Conservation (phyloP, 768 basidiomycete genomes). For the Amanita rimosa region DNA sequence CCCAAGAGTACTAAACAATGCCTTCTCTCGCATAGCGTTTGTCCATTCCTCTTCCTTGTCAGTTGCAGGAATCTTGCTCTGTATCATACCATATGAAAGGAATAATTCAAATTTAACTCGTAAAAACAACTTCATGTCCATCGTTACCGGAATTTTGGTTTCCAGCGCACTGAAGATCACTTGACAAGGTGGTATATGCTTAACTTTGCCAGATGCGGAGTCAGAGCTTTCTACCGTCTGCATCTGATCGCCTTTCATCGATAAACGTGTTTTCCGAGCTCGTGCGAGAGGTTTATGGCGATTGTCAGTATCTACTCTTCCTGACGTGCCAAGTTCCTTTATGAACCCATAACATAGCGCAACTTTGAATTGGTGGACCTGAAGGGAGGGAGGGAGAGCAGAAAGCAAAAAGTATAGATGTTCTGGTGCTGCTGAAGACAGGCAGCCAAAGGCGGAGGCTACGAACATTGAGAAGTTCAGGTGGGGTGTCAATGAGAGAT, state of each 20-base stretch:
- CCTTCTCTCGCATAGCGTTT: conserved; percentile 14
- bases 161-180: neutral
- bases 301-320: neutral
- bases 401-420: conserved; percentile 24
- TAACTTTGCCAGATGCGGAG: neutral
- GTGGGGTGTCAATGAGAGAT: conserved; percentile 21
- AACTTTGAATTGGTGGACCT: conserved; percentile 29
- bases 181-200: conserved; percentile 1
- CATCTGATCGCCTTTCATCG: neutral
- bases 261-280: conserved; percentile 1
- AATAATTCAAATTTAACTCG: conserved; percentile 28
- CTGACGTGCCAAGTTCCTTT: neutral
- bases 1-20: conserved; percentile 15
- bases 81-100: conserved; percentile 26
- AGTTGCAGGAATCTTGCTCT: conserved; percentile 12
- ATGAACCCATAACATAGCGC: conserved; percentile 25
- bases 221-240: neutral
- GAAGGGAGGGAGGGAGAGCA: conserved; percentile 21
- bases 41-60: conserved; percentile 25
- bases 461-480: conserved; percentile 28
- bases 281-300: neutral
- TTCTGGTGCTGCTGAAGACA: conserved; percentile 17
- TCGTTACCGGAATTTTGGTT: neutral
- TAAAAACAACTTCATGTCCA: conserved; percentile 4
- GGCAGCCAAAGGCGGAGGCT: conserved; percentile 21